Evolutionary conservation across 2,329 filamentous ascomycete genomes (phyloP).

Genomic region (Trichoderma arundinaceum): DNA sequence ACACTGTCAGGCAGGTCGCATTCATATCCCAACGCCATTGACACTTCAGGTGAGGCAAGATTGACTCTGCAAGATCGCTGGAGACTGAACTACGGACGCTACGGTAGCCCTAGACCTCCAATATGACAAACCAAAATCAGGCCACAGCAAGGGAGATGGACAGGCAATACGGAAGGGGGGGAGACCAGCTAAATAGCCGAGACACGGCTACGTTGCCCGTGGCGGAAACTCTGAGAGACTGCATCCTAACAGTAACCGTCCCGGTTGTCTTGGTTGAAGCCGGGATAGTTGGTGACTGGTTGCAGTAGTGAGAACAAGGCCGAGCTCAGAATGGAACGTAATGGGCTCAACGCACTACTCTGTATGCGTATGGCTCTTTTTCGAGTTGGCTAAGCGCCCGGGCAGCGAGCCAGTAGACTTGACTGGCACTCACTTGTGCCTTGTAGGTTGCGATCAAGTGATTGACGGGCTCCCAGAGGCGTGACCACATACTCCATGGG

Average conservation of each 20-base stretch:
- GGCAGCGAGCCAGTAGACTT: background rate
- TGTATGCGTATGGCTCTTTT: background rate
- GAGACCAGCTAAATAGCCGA: conserved; percentile 22
- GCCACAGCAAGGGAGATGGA: background rate
- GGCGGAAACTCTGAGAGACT: background rate
- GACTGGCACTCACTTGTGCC: background rate
- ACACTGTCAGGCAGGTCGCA: conserved; percentile 14
- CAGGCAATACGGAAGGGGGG: background rate
- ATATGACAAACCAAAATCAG: background rate
- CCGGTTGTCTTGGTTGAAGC: background rate
- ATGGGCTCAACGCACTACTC: background rate
- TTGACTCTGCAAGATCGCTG: conserved; percentile 18
- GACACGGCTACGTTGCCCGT: conserved; percentile 13
- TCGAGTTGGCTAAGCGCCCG: conserved; percentile 17
- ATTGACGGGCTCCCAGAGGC: conserved; percentile 20
- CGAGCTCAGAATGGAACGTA: background rate
- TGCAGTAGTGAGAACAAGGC: background rate
- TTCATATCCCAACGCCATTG: conserved; percentile 25
- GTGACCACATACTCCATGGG: conserved; percentile 27
- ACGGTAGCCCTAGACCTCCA: conserved; percentile 8
- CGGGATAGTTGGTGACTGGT: background rate
- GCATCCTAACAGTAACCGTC: background rate
- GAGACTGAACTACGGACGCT: background rate
- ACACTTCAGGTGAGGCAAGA: conserved; percentile 24
- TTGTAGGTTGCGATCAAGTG: conserved; percentile 2